Percentiles rank a stretch among this genome's conserved stretches.
phyloP scores from a whole-genome alignment of 208 protist species.

The Trypanosoma rangeli region DNA sequence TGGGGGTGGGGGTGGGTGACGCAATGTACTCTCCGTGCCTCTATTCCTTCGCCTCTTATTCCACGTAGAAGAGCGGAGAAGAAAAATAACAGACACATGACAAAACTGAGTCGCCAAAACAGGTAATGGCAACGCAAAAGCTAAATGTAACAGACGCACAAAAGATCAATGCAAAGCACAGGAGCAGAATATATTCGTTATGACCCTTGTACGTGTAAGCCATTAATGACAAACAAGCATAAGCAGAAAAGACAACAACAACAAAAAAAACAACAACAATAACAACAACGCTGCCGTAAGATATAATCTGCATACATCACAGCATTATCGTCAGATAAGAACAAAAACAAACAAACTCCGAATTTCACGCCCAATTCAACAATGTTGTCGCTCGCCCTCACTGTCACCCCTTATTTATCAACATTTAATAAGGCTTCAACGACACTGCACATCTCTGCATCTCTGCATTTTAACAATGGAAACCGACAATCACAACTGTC shows the following conservation, averaged over 20 bases:
- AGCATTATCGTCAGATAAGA: neutral
- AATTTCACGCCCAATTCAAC: neutral
- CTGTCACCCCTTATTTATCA: neutral
- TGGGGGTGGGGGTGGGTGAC: neutral
- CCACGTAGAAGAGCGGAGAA: neutral
- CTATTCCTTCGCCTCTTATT: neutral
- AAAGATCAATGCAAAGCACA: neutral
- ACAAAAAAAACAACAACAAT: too few relatives aligned
- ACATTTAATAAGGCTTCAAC: neutral
- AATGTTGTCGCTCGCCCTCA: neutral
- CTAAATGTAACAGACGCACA: too few relatives aligned
- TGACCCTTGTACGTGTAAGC: too few relatives aligned
- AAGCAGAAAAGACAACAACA: too few relatives aligned
- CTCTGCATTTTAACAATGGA: neutral
- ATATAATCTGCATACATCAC: neutral
- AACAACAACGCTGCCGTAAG: neutral
- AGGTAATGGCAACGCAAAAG: neutral
- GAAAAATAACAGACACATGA: neutral
- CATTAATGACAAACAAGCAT: too few relatives aligned
- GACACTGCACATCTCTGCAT: neutral
- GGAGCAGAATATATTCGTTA: neutral
- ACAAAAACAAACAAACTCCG: neutral
- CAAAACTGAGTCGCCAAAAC: neutral
- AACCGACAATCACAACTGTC: neutral
- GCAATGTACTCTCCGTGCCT: neutral